These are phyloP conservation scores for Tardiomyces depauwii DNA, from an alignment of 1,139 yeast genomes.

Conservation along the genomic window DNA sequence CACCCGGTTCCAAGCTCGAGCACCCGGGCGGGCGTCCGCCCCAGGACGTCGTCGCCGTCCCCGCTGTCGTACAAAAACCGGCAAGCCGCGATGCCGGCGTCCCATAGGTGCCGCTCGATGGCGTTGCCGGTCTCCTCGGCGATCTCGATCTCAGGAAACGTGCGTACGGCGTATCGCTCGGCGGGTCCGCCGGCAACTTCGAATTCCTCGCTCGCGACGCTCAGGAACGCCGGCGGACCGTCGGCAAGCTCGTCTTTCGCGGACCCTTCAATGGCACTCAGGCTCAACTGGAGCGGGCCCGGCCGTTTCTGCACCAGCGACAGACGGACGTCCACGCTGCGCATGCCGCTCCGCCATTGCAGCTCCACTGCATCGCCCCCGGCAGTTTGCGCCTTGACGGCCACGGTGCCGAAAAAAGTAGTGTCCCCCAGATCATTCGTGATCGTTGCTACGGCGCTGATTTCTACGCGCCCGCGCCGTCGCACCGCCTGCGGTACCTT, in stretches of 20 bases:
- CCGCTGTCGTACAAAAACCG: slow-evolving; percentile 1
- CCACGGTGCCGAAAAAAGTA: slow-evolving; percentile 19
- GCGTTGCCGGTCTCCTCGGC: slow-evolving; percentile 18
- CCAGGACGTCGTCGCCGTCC: neutral
- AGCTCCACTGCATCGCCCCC: neutral
- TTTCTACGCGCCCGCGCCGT: slow-evolving; percentile 3
- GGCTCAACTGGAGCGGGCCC: neutral
- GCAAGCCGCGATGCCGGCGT: slow-evolving; percentile 13
- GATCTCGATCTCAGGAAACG: slow-evolving; percentile 2
- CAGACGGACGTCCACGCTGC: neutral
- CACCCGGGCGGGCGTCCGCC: slow-evolving; percentile 5
- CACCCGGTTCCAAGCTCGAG: slow-evolving; percentile 23
- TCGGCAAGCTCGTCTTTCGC: slow-evolving; percentile 1
- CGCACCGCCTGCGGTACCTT: slow-evolving; percentile 12
- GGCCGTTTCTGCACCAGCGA: neutral
- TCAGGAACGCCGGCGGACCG: neutral
- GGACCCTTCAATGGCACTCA: neutral
- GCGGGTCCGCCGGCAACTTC: neutral
- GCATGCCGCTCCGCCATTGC: neutral
- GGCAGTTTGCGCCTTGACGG: slow-evolving; percentile 3
- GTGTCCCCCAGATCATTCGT: slow-evolving; percentile 25
- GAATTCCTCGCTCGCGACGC: neutral
- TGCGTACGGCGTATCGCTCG: slow-evolving; percentile 1
- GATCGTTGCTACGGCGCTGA: slow-evolving; percentile 16
- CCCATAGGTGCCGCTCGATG: slow-evolving; percentile 21